A percentile compares a stretch with the other conserved stretches of the same genome.
phyloP scores from a whole-genome alignment of 148 eudicot species.

The Gaultheria prostrata region DNA sequence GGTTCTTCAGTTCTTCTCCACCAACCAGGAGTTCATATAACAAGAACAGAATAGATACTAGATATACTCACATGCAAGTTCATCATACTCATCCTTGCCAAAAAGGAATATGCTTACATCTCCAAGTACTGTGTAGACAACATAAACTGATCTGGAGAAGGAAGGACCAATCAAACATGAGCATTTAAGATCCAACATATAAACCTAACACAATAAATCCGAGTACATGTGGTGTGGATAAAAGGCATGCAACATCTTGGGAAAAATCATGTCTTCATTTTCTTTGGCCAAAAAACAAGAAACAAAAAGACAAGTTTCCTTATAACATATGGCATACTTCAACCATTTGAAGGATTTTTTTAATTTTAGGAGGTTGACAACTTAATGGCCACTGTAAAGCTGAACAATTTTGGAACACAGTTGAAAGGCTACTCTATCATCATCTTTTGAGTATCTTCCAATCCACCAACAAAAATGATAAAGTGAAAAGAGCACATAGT shows the following conservation, averaged over 20 bases:
- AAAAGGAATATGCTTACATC: conserved; percentile 81
- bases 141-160: conserved; percentile 79
- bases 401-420: neutral
- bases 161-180: neutral
- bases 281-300: neutral
- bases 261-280: neutral
- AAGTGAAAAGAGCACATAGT: conserved; percentile 7
- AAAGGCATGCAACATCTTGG: neutral
- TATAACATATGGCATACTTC: neutral
- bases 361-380: neutral
- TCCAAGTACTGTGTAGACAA: conserved; percentile 94
- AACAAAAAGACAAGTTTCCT: neutral
- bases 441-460: neutral
- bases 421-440: neutral
- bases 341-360: neutral
- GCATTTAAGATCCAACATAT: neutral
- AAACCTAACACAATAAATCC: neutral
- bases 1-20: neutral
- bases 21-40: neutral
- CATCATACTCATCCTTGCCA: conserved; percentile 98
- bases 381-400: neutral
- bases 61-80: conserved; percentile 83
- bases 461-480: neutral
- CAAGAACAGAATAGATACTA: conserved; percentile 2
- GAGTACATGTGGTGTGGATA: neutral